Evolutionary conservation across 148 eudicot genomes (phyloP).

Genomic region (Cornus suecica): DNA sequence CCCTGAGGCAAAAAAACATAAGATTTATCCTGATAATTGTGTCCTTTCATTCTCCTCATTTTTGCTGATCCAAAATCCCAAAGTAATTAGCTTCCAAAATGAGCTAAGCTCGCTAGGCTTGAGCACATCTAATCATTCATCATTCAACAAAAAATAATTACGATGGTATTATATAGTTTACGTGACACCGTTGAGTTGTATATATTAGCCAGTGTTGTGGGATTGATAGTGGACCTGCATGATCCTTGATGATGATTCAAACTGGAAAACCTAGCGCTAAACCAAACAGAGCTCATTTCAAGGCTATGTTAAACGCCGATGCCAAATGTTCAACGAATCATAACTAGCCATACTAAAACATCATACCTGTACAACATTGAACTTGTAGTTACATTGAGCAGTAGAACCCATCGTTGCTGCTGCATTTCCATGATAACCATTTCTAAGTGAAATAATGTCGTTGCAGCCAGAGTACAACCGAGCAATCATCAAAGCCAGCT

Average conservation of each 20-base stretch:
- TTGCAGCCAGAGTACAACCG: conserved; percentile 86
- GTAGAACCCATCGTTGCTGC: conserved; percentile 97
- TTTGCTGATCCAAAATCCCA: neutral
- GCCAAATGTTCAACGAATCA: neutral
- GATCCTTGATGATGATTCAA: no score
- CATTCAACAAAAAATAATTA: no score
- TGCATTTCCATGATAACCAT: conserved; percentile 95
- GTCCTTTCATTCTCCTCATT: neutral
- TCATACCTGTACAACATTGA: conserved; percentile 91
- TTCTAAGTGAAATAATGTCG: conserved; percentile 81
- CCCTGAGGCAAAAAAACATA: neutral
- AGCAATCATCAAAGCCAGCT: conserved; percentile 93
- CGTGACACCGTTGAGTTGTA: neutral
- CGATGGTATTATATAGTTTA: neutral
- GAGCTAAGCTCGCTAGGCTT: neutral
- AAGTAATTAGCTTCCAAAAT: neutral
- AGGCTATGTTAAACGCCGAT: neutral
- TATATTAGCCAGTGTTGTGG: no score
- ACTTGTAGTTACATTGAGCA: conserved; percentile 82
- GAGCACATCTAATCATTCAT: neutral
- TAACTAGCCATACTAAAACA: neutral
- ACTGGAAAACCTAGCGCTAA: no score
- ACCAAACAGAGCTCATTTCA: neutral
- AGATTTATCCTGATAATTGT: neutral
- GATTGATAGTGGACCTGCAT: no score